Evolutionary conservation across 2,329 filamentous ascomycete genomes (phyloP), one percentile per base, ranked within the genome.

Genomic region (Penicillium griseofulvum): DNA sequence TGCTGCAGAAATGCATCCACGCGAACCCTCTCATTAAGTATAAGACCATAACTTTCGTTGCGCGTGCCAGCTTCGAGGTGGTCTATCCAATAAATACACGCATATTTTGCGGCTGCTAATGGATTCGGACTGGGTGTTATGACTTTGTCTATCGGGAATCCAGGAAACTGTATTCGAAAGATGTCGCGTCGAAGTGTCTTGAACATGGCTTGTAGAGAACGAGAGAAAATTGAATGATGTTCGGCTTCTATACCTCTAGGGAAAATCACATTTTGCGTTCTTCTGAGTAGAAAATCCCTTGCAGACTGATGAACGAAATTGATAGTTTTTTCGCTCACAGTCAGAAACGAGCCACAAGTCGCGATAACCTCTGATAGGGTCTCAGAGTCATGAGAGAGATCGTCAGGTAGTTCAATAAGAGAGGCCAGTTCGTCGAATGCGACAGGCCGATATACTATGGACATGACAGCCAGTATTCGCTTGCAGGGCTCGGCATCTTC

Each of bases 21-120:
- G 4, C 6, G 10, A 4, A 58, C 49, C 36, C 29, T 36, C 26
- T 28, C 7, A 16, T 63, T 51, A 49, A 33, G 11, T n/a, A n/a
- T n/a, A n/a, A n/a, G n/a, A n/a, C n/a, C n/a, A n/a, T n/a, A n/a
- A n/a, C n/a, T n/a, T n/a, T n/a, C n/a, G n/a, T n/a, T n/a, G n/a
- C n/a, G n/a, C n/a, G n/a, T n/a, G 4, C 12, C 3, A 33, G 10
- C 2, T 4, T 55, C 64, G 9, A 75, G 52, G 62, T 77, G 71
- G 29, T 72, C 61, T 33, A 68, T 49, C 73, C 71, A 77, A 54
- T 72, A 70, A 1, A 69, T 37, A 54, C 70, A 75, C 4, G 65
- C 57, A 49, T 78, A 77, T 11, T 56, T 38, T n/a, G 65, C 46
- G 2, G 55, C n/a, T 5, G 56, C 58, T 2, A 76, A 52, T 3